Conservation (phyloP, 2,329 filamentous ascomycete genomes). For the Xylaria sp. region DNA sequence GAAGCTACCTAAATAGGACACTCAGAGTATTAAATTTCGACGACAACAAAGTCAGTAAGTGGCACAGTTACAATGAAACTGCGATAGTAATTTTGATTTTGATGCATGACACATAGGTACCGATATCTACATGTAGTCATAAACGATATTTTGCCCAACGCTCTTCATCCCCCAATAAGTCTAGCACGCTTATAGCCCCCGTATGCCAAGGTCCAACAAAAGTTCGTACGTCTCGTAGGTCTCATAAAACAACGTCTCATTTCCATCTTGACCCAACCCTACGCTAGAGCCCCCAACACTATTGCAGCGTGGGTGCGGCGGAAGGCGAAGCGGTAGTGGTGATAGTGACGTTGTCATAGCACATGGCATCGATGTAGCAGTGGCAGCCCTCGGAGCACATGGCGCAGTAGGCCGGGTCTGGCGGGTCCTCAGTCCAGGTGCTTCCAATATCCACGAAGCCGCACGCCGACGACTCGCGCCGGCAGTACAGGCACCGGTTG, state of each 20-base stretch:
- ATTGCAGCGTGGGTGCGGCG: not conserved
- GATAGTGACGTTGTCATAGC: slow-evolving; percentile 29
- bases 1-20: no score
- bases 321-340: slow-evolving; percentile 8
- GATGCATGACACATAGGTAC: no score
- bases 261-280: not conserved
- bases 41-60: no score
- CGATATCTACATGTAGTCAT: not conserved
- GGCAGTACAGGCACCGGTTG: slow-evolving; percentile 42
- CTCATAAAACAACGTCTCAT: not conserved
- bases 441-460: slow-evolving; percentile 26
- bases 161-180: not conserved
- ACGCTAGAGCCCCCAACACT: no score
- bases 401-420: slow-evolving; percentile 38
- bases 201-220: not conserved
- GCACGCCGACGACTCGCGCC: slow-evolving; percentile 43
- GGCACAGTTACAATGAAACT: no score
- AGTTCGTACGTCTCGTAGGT: not conserved
- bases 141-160: not conserved
- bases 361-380: slow-evolving; percentile 36
- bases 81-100: no score
- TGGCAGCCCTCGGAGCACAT: slow-evolving; percentile 37
- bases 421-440: slow-evolving; percentile 24
- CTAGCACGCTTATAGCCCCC: not conserved
- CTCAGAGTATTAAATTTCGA: no score